Evolutionary conservation across 2,329 filamentous ascomycete species (phyloP).

Genomic region (Monosporascus ibericus): DNA sequence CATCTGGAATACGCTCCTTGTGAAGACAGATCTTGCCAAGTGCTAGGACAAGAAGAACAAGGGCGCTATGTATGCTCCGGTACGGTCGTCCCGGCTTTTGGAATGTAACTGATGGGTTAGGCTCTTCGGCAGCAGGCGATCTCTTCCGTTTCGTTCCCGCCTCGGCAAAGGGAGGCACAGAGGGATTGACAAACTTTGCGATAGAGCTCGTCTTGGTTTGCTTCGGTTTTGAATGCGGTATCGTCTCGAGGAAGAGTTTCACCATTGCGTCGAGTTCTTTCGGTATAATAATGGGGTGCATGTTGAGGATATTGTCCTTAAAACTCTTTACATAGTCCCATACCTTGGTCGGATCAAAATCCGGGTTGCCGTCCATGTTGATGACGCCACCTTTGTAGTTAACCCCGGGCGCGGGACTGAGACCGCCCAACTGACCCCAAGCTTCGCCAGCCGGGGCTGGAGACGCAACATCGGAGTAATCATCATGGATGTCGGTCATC

Average conservation of each 20-base stretch:
- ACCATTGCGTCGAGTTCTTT: constrained; percentile 47
- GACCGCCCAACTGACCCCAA: constrained; percentile 53
- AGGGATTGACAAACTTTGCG: constrained; percentile 25
- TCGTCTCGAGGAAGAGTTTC: constrained; percentile 42
- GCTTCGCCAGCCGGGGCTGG: constrained; percentile 46
- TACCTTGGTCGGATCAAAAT: constrained; percentile 46
- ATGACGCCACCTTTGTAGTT: constrained; percentile 32
- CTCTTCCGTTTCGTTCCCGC: constrained; percentile 49
- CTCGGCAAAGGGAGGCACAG: constrained; percentile 19
- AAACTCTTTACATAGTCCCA: constrained; percentile 50
- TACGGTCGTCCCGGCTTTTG: constrained; percentile 46
- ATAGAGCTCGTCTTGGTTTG: constrained; percentile 13
- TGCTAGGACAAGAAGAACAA: constrained; percentile 77
- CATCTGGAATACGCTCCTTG: constrained; percentile 49
- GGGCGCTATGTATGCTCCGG: constrained; percentile 69
- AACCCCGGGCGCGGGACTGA: constrained; percentile 35
- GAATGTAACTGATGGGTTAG: constrained; percentile 21
- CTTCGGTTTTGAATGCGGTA: constrained; percentile 29
- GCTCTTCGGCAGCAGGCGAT: constrained; percentile 34
- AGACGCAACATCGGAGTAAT: constrained; percentile 44
- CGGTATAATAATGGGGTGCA: constrained; percentile 58
- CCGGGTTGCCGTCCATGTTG: constrained; percentile 42
- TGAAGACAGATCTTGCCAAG: constrained; percentile 74
- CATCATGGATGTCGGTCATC: constrained; percentile 35
- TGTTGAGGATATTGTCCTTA: constrained; percentile 55